These are phyloP conservation scores for Pythium dissimile DNA, from an alignment of 352 stramenopile species.

Conservation along the genomic window DNA sequence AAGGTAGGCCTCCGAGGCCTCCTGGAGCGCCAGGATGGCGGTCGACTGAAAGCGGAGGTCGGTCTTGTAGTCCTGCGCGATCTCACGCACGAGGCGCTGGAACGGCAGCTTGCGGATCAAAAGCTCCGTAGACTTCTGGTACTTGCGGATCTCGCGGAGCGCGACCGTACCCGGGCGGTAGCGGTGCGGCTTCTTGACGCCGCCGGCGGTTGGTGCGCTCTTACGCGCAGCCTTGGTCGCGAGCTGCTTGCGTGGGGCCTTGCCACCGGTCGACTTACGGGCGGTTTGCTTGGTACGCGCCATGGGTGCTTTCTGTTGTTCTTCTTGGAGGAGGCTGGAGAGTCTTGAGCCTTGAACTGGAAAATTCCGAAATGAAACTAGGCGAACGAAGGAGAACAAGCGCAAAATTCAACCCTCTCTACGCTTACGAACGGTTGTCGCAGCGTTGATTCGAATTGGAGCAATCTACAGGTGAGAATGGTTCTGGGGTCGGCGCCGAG, in stretches of 20 bases:
- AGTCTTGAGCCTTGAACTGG: conserved; percentile 25
- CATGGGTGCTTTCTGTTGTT: conserved; percentile 30
- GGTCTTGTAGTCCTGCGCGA: conserved; percentile 51
- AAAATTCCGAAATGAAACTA: conserved; percentile 25
- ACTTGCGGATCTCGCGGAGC: conserved; percentile 91
- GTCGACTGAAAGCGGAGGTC: conserved; percentile 54
- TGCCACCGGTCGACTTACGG: conserved; percentile 86
- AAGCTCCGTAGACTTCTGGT: conserved; percentile 90
- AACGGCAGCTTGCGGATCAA: conserved; percentile 92
- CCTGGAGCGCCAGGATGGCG: conserved; percentile 70
- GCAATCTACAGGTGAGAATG: conserved; percentile 10
- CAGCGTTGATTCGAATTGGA: not conserved
- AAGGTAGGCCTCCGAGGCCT: conserved; percentile 82
- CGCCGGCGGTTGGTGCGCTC: conserved; percentile 69
- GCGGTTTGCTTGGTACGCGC: conserved; percentile 91
- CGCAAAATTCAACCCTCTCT: too few relatives aligned
- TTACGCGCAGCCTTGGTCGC: conserved; percentile 84
- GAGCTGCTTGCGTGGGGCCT: conserved; percentile 85
- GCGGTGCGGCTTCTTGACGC: conserved; percentile 64
- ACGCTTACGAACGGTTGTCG: conserved; percentile 4
- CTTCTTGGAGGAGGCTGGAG: not conserved
- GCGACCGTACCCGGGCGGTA: conserved; percentile 57
- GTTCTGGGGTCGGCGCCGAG: conserved; percentile 13
- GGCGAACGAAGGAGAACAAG: not conserved
- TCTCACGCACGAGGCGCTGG: conserved; percentile 84